Evolutionary conservation across 768 basidiomycete species (phyloP).

Genomic region (Lactarius hengduanensis): DNA sequence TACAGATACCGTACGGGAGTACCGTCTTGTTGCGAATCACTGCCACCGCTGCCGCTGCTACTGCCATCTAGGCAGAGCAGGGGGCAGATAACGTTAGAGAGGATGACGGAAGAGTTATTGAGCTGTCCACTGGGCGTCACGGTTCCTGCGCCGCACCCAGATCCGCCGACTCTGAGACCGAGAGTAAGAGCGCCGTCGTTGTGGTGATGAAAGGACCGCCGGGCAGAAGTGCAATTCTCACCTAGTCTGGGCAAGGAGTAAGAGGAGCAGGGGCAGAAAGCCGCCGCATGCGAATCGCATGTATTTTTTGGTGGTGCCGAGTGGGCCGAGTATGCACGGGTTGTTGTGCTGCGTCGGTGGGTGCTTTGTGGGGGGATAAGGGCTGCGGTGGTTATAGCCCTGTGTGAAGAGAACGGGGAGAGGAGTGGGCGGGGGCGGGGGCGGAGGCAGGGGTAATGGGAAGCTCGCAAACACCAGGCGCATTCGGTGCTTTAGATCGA

Average conservation of each 20-base stretch:
- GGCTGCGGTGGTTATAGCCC: background rate
- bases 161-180: background rate
- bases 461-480: background rate
- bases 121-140: background rate
- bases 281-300: constrained; percentile 17
- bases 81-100: background rate
- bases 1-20: background rate
- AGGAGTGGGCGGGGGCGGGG: background rate
- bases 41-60: background rate
- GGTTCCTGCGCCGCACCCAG: background rate
- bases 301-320: background rate
- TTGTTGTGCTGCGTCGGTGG: background rate
- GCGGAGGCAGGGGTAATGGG: background rate
- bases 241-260: constrained; percentile 7
- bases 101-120: background rate
- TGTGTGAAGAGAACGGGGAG: background rate
- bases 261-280: constrained; percentile 1
- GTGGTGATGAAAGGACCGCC: background rate
- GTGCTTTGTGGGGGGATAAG: background rate
- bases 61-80: background rate
- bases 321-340: background rate
- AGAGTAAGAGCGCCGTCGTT: background rate
- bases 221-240: constrained; percentile 1
- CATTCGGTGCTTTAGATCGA: background rate
- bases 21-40: background rate